A percentile compares a stretch with the other conserved stretches of the same genome.
These are phyloP conservation scores for Suillus subaureus DNA, from an alignment of 768 basidiomycete genomes.

Conservation along the genomic window DNA sequence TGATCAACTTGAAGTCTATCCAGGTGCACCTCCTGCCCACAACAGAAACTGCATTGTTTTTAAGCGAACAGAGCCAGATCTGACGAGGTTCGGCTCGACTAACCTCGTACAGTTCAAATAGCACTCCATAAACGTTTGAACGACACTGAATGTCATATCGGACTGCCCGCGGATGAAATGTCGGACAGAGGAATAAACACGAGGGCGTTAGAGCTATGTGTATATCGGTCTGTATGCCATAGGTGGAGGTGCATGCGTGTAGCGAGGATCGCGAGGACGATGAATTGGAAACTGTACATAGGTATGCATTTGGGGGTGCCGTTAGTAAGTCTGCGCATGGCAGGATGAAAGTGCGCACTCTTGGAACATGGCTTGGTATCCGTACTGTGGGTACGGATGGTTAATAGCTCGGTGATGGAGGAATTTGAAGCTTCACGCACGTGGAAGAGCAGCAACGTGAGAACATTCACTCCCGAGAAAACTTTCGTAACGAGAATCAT, in stretches of 20 bases:
- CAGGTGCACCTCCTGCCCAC: neutral
- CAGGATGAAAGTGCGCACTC: neutral
- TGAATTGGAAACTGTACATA: neutral
- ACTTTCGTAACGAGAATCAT: neutral
- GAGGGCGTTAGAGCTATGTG: neutral
- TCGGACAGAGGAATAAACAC: neutral
- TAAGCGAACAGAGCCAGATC: neutral
- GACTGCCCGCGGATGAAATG: neutral
- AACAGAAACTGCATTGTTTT: neutral
- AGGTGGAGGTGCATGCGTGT: neutral
- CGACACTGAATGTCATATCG: neutral
- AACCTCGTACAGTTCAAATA: neutral
- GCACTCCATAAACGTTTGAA: neutral
- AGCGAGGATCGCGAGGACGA: neutral
- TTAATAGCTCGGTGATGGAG: no score
- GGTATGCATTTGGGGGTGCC: neutral
- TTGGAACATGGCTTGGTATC: neutral
- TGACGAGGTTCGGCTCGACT: neutral
- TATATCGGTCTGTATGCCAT: neutral
- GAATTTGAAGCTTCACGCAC: neutral
- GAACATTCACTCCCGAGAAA: neutral
- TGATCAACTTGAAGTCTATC: neutral
- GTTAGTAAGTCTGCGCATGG: neutral
- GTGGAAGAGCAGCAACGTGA: neutral
- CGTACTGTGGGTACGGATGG: neutral